Evolutionary conservation across 495 filamentous ascomycete genomes (phyloP).

Genomic region (Penicillium coprophilum): DNA sequence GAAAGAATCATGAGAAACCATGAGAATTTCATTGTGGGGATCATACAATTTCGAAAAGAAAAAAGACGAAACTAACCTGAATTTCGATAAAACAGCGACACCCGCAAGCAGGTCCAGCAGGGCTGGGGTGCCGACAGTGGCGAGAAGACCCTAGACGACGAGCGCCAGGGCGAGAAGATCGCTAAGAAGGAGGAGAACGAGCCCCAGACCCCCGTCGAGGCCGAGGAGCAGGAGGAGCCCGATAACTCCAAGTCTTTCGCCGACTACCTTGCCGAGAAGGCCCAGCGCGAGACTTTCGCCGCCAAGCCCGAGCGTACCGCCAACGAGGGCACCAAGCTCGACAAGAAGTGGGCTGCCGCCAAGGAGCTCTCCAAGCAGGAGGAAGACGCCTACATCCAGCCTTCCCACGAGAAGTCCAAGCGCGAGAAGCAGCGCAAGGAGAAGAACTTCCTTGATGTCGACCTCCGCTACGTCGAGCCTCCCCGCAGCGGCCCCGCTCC

Average conservation of each 20-base stretch:
- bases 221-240: constrained; percentile 61
- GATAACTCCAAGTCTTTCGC: constrained; percentile 85
- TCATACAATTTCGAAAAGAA: background rate
- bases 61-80: constrained; percentile 12
- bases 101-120: constrained; percentile 88
- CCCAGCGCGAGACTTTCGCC: constrained; percentile 75
- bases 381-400: constrained; percentile 74
- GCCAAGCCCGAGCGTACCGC: constrained; percentile 73
- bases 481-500: constrained; percentile 43
- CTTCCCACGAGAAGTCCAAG: constrained; percentile 73
- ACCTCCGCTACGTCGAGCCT: constrained; percentile 72
- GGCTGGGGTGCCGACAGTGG: constrained; percentile 86
- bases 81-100: constrained; percentile 55
- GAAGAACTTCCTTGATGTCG: constrained; percentile 86
- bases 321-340: constrained; percentile 80
- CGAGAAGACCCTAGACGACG: constrained; percentile 78
- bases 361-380: constrained; percentile 72
- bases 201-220: constrained; percentile 47
- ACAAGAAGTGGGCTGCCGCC: constrained; percentile 90
- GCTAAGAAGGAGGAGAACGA: constrained; percentile 78
- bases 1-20: background rate
- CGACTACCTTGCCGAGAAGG: constrained; percentile 85
- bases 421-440: constrained; percentile 88
- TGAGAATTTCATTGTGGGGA: background rate
- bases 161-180: constrained; percentile 81